Conservation (phyloP, 495 filamentous ascomycete species). For the Penicillium pancosmium region DNA sequence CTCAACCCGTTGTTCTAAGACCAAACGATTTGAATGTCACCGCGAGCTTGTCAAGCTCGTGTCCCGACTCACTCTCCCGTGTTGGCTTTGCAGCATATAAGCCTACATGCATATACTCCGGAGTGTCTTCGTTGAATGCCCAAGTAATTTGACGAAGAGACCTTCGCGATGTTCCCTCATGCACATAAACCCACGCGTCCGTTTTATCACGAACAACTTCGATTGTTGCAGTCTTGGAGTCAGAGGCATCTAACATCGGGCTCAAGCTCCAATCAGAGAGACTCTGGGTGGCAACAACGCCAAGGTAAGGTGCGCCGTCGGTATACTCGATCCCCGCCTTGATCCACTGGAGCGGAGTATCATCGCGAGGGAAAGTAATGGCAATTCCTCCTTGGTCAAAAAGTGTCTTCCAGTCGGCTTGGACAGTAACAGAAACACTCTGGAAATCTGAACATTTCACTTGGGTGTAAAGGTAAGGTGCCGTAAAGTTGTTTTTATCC, state of each 20-base stretch:
- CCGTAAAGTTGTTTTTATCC: neutral
- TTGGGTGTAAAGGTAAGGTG: neutral
- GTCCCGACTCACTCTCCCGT: neutral
- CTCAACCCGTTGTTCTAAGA: neutral
- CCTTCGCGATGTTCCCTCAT: neutral
- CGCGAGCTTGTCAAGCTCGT: conserved; percentile 3
- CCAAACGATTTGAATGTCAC: conserved; percentile 2
- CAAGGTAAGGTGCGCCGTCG: neutral
- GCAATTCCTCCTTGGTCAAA: neutral
- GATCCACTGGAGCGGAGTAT: neutral
- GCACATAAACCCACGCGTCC: conserved; percentile 1
- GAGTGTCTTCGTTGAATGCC: neutral
- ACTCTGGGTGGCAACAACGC: neutral
- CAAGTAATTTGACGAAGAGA: conserved; percentile 1
- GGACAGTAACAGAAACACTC: neutral
- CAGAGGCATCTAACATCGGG: neutral
- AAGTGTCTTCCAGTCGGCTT: conserved; percentile 1
- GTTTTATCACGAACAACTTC: neutral
- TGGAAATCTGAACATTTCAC: neutral
- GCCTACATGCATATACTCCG: neutral
- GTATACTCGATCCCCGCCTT: neutral
- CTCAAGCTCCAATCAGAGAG: conserved; percentile 3
- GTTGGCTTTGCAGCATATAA: conserved; percentile 1
- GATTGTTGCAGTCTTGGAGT: neutral
- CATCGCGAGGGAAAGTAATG: conserved; percentile 1